These are phyloP conservation scores for Avena sativa DNA, from an alignment of 176 grass and related monocot species.

Conservation along the genomic window DNA sequence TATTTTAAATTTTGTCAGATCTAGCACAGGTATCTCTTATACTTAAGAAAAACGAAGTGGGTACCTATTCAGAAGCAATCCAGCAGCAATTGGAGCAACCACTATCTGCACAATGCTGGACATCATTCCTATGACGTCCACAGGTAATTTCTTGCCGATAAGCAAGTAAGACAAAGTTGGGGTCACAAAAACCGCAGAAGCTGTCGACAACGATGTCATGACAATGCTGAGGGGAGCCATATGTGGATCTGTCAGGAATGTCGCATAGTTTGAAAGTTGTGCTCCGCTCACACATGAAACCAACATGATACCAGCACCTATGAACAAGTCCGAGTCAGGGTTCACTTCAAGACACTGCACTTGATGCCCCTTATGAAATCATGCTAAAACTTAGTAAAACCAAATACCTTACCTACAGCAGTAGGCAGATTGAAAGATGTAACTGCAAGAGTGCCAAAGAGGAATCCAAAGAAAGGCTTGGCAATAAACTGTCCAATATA, in stretches of 20 bases:
- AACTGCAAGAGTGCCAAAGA: conserved; percentile 89
- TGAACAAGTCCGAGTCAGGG: conserved; percentile 23
- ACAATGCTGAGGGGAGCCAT: conserved; percentile 98
- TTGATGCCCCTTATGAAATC: neutral
- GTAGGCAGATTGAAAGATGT: conserved; percentile 75
- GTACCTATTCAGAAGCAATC: conserved; percentile 94
- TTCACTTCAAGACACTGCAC: neutral
- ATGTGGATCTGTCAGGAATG: conserved; percentile 85
- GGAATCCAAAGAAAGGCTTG: conserved; percentile 86
- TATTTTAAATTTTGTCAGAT: conserved; percentile 1
- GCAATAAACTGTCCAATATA: conserved; percentile 87
- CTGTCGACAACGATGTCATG: conserved; percentile 98
- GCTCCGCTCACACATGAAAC: conserved; percentile 97
- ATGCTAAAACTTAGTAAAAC: conserved; percentile 21
- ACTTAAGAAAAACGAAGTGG: conserved; percentile 23
- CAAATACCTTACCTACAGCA: conserved; percentile 63
- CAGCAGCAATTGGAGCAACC: conserved; percentile 88
- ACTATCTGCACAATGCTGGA: conserved; percentile 95
- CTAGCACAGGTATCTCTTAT: neutral
- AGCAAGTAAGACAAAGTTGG: conserved; percentile 90
- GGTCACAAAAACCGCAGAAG: conserved; percentile 86
- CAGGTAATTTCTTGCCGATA: conserved; percentile 93
- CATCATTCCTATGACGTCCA: conserved; percentile 97
- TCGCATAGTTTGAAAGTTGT: conserved; percentile 95
- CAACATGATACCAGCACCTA: conserved; percentile 96